Evolutionary conservation across 768 basidiomycete species (phyloP).

Genomic region (Suillus decipiens): DNA sequence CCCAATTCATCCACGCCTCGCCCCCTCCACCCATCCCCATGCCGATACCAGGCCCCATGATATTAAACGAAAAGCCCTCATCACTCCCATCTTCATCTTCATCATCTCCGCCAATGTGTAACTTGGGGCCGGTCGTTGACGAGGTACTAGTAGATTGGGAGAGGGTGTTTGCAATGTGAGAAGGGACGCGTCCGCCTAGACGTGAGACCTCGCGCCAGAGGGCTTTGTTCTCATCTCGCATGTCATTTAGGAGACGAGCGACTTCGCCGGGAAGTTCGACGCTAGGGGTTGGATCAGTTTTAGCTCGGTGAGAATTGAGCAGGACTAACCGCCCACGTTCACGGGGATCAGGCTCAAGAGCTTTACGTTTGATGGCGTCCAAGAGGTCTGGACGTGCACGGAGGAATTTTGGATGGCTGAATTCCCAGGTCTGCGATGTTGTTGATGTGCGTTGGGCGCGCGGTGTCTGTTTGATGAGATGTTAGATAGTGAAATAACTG

Average conservation of each 20-base stretch:
- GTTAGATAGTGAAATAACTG: background rate
- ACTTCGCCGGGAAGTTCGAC: slow-evolving; percentile 85
- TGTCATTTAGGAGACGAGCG: slow-evolving; percentile 48
- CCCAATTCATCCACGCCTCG: slow-evolving; percentile 34
- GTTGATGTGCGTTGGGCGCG: slow-evolving; percentile 81
- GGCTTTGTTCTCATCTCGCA: slow-evolving; percentile 72
- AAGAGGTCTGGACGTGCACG: slow-evolving; percentile 79
- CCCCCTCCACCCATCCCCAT: slow-evolving; percentile 13
- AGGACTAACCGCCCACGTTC: slow-evolving; percentile 29
- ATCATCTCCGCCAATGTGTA: slow-evolving; percentile 32
- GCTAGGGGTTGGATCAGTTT: slow-evolving; percentile 44
- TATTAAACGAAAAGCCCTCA: slow-evolving; percentile 10
- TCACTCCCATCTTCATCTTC: slow-evolving; percentile 21
- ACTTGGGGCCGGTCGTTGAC: slow-evolving; percentile 26
- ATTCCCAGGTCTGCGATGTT: slow-evolving; percentile 86
- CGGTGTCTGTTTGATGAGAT: slow-evolving; percentile 53
- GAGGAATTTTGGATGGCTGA: slow-evolving; percentile 84
- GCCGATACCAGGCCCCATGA: slow-evolving; percentile 12
- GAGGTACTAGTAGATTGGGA: slow-evolving; percentile 13
- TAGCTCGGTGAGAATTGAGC: background rate
- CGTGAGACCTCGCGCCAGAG: slow-evolving; percentile 45
- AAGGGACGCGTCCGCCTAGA: slow-evolving; percentile 26
- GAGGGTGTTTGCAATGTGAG: slow-evolving; percentile 11
- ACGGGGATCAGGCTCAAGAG: slow-evolving; percentile 76
- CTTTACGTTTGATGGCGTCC: slow-evolving; percentile 86